Evolutionary conservation across 805 yeast species (phyloP), one percentile per base, ranked within the genome.

Genomic region (Cyberlindnera galapagoensis): DNA sequence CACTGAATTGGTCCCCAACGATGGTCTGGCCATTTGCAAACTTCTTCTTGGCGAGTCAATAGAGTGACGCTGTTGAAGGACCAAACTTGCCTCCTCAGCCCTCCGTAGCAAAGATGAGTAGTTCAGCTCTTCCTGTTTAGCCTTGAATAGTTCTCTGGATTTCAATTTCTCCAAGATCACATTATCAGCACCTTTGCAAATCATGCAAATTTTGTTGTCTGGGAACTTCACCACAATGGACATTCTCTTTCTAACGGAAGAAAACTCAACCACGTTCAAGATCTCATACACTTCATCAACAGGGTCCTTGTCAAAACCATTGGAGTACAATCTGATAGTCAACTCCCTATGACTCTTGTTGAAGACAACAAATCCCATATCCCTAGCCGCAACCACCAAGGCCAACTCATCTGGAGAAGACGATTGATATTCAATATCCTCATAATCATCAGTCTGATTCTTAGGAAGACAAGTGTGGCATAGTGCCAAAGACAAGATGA

Each of bases 381-480:
- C 98, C 44, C 95, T 69, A 0, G 98, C 98, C 1, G 97, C 98
- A 28, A 80, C 75, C 3, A 92, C 90, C 19, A 92, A 62, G 0
- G 99, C 98, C 30, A 88, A 59, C 54, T 92, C 99, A 59, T 92
- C 99, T 0, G 98, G 99, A 0, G 97, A 88, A 0, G 97, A 77
- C 0, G 97, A 85, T 52, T 90, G 97, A 48, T 92, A 92, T 35
- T 75, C 78, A 16, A 87, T 72, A 15, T 66, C 62, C 15, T 66
- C 76, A 3, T 47, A 56, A 1, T 55, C 58, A 9, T 47, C 55
- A 14, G 48, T 47, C 1, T 52, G 45, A 25, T 60, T 68, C 42
- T 80, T 79, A 2, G 97, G 97, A 29, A 85, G 60, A 53, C 97
- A 90, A 0, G 92, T 71, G 52, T 88, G 95, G 48, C 98, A 92